Base-by-base conservation (phyloP, 495 filamentous ascomycete species). In the Pyrenula massariospora region DNA sequence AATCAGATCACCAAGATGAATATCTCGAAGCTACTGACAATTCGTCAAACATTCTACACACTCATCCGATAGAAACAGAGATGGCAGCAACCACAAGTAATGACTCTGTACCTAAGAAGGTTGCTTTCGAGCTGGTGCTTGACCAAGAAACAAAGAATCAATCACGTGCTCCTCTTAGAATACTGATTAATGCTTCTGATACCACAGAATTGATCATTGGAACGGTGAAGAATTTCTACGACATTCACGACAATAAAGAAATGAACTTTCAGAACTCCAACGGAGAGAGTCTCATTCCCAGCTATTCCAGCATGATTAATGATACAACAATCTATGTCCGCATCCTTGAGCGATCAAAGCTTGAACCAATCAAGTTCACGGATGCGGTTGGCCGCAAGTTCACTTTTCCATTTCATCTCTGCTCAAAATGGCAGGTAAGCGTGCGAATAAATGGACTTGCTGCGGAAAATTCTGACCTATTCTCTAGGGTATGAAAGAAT, bases 301-400 rank as follows among this genome's bases (percentile, higher is more conserved):
- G n/a, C n/a, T n/a, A n/a, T n/a, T n/a, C n/a, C n/a, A n/a, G n/a
- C n/a, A n/a, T n/a, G n/a, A n/a, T n/a, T n/a, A n/a, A n/a, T n/a
- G n/a, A n/a, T n/a, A n/a, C n/a, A n/a, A n/a, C n/a, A n/a, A n/a
- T n/a, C n/a, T n/a, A n/a, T n/a, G n/a, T n/a, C n/a, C n/a, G n/a
- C n/a, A n/a, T n/a, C n/a, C n/a, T n/a, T n/a, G n/a, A n/a, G n/a
- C n/a, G n/a, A n/a, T n/a, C n/a, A n/a, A 62, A 66, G 52, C 66
- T 80, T 62, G 68, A 78, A 54, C 77, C 78, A 3, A 75, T 86
- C 63, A 79, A 79, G 60, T 85, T 86, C 64, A 83, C 81, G 55
- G 83, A 86, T 63, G 83, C 83, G 11, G 78, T 86, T 42, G 80
- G 80, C 10, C 66, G 83, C 24, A 84, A 84, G 57, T 85, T 81